Conservation (phyloP, 2,329 filamentous ascomycete genomes). For the Claviceps citrina region DNA sequence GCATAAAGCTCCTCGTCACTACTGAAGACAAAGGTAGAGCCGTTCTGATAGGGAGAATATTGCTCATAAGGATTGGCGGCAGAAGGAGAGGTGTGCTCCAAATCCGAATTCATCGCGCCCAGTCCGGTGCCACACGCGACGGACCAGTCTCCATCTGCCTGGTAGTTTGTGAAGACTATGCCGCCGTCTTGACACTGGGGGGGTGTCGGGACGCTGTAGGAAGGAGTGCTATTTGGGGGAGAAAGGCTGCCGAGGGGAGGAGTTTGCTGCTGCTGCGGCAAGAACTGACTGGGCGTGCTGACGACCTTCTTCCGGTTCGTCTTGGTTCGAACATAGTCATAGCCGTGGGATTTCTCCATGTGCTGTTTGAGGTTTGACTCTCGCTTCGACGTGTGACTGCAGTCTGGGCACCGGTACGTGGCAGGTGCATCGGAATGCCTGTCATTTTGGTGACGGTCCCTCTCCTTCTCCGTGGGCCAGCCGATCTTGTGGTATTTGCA, state of each 20-base stretch:
- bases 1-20: constrained; percentile 48
- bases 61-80: constrained; percentile 30
- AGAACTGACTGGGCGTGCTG: constrained; percentile 29
- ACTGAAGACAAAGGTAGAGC: constrained; percentile 43
- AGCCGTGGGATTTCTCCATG: constrained; percentile 93
- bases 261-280: constrained; percentile 27
- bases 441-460: constrained; percentile 90
- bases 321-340: constrained; percentile 84
- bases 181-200: constrained; percentile 29
- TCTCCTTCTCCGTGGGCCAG: constrained; percentile 96
- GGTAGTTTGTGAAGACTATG: constrained; percentile 32
- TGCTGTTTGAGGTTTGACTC: constrained; percentile 97
- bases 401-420: constrained; percentile 72
- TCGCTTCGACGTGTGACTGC: constrained; percentile 87
- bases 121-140: constrained; percentile 20
- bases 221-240: constrained; percentile 26
- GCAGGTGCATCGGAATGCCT: constrained; percentile 72
- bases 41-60: constrained; percentile 45
- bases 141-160: constrained; percentile 31
- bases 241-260: constrained; percentile 46
- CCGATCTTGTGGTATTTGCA: constrained; percentile 87
- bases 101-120: constrained; percentile 25
- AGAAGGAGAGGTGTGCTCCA: constrained; percentile 23
- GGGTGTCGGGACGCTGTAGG: constrained; percentile 40
- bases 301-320: constrained; percentile 58